A percentile compares a stretch with the other conserved stretches of the same genome.
Evolutionary conservation across 768 basidiomycete genomes (phyloP).

Genomic region (Serendipita sp.): DNA sequence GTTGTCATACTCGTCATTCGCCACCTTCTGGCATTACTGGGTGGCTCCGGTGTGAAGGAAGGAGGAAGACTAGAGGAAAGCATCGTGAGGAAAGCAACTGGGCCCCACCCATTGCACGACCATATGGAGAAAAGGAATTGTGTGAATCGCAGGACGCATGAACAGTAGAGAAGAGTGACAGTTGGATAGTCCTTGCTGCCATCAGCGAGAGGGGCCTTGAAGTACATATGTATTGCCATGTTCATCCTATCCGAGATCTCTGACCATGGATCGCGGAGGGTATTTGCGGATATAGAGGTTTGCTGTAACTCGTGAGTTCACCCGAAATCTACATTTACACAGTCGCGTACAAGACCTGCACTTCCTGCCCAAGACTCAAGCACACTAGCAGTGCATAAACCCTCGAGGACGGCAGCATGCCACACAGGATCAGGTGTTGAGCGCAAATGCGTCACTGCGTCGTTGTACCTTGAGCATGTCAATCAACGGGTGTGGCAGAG

Average conservation of each 20-base stretch:
- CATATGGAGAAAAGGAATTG: constrained; percentile 62
- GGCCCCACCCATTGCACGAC: constrained; percentile 81
- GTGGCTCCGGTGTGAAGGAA: constrained; percentile 17
- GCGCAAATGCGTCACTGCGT: constrained; percentile 66
- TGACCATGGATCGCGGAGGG: constrained; percentile 50
- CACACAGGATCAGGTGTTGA: constrained; percentile 61
- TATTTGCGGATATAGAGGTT: constrained; percentile 28
- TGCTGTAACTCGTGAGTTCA: constrained; percentile 27
- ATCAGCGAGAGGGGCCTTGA: constrained; percentile 32
- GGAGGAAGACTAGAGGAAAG: constrained; percentile 45
- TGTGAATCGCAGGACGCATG: constrained; percentile 52
- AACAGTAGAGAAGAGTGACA: constrained; percentile 50
- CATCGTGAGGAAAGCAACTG: constrained; percentile 59
- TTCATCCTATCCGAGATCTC: constrained; percentile 59
- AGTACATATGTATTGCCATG: constrained; percentile 47
- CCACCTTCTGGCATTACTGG: constrained; percentile 37
- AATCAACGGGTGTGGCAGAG: not conserved
- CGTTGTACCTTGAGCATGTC: constrained; percentile 48
- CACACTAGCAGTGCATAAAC: constrained; percentile 58
- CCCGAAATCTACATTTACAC: constrained; percentile 14
- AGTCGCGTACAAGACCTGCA: constrained; percentile 46
- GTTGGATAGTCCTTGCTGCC: constrained; percentile 36
- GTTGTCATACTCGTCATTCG: constrained; percentile 52
- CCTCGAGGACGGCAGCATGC: constrained; percentile 82
- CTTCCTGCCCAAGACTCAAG: constrained; percentile 72